Evolutionary conservation across 2,329 filamentous ascomycete species (phyloP).

Genomic region (Albifimbria verrucaria): DNA sequence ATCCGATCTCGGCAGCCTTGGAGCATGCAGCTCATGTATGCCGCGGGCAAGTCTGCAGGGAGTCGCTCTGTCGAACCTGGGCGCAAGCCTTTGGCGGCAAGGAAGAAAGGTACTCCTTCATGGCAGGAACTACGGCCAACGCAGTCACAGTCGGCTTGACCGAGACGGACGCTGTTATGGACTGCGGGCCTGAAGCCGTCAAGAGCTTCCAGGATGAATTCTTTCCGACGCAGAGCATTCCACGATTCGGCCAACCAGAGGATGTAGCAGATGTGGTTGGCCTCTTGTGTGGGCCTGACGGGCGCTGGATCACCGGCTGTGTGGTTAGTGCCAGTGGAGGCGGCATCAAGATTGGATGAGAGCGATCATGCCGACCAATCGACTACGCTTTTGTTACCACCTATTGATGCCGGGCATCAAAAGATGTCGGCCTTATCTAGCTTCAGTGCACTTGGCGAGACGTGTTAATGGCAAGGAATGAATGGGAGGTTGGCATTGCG

Average conservation of each 20-base stretch:
- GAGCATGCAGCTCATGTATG: slow-evolving; percentile 30
- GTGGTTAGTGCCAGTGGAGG: slow-evolving; percentile 33
- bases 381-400: too few species aligned
- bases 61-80: slow-evolving; percentile 33
- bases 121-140: slow-evolving; percentile 32
- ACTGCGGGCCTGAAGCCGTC: slow-evolving; percentile 26
- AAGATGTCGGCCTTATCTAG: too few species aligned
- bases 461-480: too few species aligned
- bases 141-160: slow-evolving; percentile 28
- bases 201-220: slow-evolving; percentile 28
- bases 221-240: slow-evolving; percentile 28
- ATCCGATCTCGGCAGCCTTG: slow-evolving; percentile 28
- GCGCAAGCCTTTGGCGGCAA: slow-evolving; percentile 31
- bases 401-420: too few species aligned
- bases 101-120: slow-evolving; percentile 29
- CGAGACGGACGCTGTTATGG: slow-evolving; percentile 28
- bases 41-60: slow-evolving; percentile 28
- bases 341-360: slow-evolving; percentile 22
- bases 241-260: slow-evolving; percentile 28
- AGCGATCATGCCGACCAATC: too few species aligned
- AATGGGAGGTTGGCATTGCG: too few species aligned
- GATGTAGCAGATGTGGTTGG: slow-evolving; percentile 33
- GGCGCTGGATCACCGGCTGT: slow-evolving; percentile 32
- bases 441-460: too few species aligned
- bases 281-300: slow-evolving; percentile 27